Percentiles rank a stretch among this genome's conserved stretches.
Evolutionary conservation across 148 eudicot species (phyloP).

Genomic region (Tetragonia tetragonoides): DNA sequence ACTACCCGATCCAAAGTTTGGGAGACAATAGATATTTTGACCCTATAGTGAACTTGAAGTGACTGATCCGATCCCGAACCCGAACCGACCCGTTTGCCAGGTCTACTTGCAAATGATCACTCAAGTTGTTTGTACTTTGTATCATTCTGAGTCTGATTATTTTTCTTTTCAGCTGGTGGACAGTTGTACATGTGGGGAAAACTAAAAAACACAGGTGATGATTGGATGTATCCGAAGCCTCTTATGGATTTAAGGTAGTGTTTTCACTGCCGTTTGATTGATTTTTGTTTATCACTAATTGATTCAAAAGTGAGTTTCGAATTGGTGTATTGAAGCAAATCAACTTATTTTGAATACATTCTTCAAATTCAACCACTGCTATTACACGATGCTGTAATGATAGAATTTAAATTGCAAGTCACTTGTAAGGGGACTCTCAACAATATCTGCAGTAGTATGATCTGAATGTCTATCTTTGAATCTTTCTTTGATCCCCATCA

Average conservation of each 20-base stretch:
- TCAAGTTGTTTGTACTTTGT: no score
- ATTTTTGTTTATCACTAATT: neutral
- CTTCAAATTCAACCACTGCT: no score
- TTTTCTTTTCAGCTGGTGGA: constrained; percentile 69
- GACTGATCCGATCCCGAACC: no score
- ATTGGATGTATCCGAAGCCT: constrained; percentile 99
- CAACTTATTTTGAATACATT: no score
- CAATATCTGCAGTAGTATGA: neutral
- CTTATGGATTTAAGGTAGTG: constrained; percentile 88
- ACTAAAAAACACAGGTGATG: constrained; percentile 84
- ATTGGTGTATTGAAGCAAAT: no score
- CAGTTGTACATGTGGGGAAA: constrained; percentile 99
- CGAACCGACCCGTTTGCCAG: no score
- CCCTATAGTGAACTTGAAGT: no score
- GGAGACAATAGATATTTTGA: no score
- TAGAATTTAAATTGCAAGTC: no score
- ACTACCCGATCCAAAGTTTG: no score
- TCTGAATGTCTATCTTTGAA: neutral
- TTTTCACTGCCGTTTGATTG: neutral
- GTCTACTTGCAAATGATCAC: no score
- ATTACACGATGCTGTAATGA: no score
- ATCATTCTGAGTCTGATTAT: neutral
- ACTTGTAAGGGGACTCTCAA: neutral
- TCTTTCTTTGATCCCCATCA: neutral
- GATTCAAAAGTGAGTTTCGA: neutral